These are phyloP conservation scores for Exophiala alcalophila DNA, from an alignment of 2,329 filamentous ascomycete species.

Conservation along the genomic window DNA sequence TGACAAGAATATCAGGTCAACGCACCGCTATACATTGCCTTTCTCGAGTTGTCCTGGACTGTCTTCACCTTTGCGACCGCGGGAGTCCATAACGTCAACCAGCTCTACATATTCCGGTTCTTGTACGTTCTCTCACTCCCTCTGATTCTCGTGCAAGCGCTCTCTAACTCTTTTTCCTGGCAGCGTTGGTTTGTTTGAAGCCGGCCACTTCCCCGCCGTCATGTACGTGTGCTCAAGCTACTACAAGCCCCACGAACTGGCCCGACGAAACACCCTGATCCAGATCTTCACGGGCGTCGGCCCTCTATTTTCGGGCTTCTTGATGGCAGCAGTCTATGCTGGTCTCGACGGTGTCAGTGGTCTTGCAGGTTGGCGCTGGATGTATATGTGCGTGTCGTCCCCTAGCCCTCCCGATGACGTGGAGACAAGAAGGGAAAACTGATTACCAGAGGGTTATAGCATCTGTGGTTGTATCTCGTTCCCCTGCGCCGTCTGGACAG, in stretches of 20 bases:
- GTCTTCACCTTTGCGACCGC: slow-evolving; percentile 81
- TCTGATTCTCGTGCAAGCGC: neutral
- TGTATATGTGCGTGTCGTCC: slow-evolving; percentile 25
- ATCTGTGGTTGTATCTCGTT: no score
- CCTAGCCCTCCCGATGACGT: no score
- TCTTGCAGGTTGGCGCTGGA: slow-evolving; percentile 45
- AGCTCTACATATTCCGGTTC: slow-evolving; percentile 38
- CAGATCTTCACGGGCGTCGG: slow-evolving; percentile 36
- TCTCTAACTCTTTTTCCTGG: slow-evolving; percentile 1
- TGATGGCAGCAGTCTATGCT: slow-evolving; percentile 55
- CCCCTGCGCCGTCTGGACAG: no score
- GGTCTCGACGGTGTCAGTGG: slow-evolving; percentile 51
- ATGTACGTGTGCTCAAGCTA: slow-evolving; percentile 28
- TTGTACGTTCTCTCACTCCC: slow-evolving; percentile 19
- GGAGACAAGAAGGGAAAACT: no score
- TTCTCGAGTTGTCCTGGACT: slow-evolving; percentile 34
- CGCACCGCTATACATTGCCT: slow-evolving; percentile 32
- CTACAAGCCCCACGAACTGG: slow-evolving; percentile 36
- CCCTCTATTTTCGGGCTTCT: slow-evolving; percentile 56
- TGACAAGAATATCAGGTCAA: slow-evolving; percentile 28
- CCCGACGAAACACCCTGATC: slow-evolving; percentile 39
- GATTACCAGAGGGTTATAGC: no score
- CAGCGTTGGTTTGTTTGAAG: slow-evolving; percentile 11
- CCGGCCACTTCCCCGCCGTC: slow-evolving; percentile 37
- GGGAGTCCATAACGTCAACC: slow-evolving; percentile 83